Evolutionary conservation across 352 stramenopile species (phyloP).

Genomic region (Globisporangium abappressorium): DNA sequence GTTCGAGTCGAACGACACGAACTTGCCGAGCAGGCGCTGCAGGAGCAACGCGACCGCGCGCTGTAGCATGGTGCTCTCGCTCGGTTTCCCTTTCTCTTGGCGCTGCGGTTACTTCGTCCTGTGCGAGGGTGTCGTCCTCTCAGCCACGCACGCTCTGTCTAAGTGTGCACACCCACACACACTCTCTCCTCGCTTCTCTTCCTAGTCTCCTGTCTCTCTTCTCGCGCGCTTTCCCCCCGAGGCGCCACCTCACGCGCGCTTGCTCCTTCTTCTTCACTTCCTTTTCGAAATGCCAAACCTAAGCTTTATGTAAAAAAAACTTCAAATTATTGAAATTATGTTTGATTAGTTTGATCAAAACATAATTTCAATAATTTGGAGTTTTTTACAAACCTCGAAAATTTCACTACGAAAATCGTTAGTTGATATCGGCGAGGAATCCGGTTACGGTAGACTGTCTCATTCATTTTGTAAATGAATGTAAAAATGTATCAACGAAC

Average conservation of each 20-base stretch:
- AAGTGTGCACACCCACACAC: neutral
- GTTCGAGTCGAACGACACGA: slow-evolving; percentile 84
- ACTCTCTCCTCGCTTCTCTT: neutral
- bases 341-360: too few species aligned
- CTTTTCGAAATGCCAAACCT: neutral
- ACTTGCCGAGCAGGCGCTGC: slow-evolving; percentile 85
- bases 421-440: too few species aligned
- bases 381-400: too few species aligned
- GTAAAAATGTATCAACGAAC: too few species aligned
- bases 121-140: neutral
- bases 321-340: too few species aligned
- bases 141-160: neutral
- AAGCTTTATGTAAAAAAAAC: too few species aligned
- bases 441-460: too few species aligned
- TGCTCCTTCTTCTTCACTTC: neutral
- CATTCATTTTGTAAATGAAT: too few species aligned
- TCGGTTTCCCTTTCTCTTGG: neutral
- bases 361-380: too few species aligned
- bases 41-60: slow-evolving; percentile 79
- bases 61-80: slow-evolving; percentile 58
- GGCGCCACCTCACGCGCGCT: neutral
- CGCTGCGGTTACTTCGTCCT: neutral
- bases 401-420: too few species aligned
- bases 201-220: neutral
- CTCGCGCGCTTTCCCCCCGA: neutral